Conservation (phyloP, 2,329 filamentous ascomycete species). For the Aspergillus persii region DNA sequence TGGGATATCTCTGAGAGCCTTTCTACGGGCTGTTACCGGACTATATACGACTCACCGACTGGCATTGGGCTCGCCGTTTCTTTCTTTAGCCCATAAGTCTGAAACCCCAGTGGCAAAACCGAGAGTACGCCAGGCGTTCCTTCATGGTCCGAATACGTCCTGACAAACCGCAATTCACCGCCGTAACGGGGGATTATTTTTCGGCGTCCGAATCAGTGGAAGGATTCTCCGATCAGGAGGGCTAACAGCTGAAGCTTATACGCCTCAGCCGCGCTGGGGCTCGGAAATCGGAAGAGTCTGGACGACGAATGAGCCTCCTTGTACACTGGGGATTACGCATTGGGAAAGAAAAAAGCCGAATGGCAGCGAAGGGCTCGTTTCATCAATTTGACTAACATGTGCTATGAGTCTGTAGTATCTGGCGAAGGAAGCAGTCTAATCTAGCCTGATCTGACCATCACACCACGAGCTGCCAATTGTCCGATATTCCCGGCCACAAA, state of each 20-base stretch:
- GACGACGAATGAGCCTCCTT: neutral
- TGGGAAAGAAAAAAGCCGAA: neutral
- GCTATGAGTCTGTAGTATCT: neutral
- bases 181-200: neutral
- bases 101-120: neutral
- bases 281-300: neutral
- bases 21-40: neutral
- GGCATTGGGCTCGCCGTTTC: neutral
- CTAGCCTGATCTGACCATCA: neutral
- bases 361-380: neutral
- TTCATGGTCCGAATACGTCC: neutral
- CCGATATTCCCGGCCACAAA: neutral
- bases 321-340: neutral
- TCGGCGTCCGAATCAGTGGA: neutral
- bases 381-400: neutral
- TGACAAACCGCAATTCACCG: neutral
- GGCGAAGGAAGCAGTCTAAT: neutral
- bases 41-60: neutral
- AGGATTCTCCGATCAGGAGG: neutral
- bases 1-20: neutral
- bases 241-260: neutral
- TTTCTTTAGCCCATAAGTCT: neutral
- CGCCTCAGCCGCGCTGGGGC: neutral
- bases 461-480: neutral
- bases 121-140: neutral